A percentile compares a stretch with the other conserved stretches of the same genome.
phyloP scores from a whole-genome alignment of 768 basidiomycete species.

The Leccinum rimulosum region DNA sequence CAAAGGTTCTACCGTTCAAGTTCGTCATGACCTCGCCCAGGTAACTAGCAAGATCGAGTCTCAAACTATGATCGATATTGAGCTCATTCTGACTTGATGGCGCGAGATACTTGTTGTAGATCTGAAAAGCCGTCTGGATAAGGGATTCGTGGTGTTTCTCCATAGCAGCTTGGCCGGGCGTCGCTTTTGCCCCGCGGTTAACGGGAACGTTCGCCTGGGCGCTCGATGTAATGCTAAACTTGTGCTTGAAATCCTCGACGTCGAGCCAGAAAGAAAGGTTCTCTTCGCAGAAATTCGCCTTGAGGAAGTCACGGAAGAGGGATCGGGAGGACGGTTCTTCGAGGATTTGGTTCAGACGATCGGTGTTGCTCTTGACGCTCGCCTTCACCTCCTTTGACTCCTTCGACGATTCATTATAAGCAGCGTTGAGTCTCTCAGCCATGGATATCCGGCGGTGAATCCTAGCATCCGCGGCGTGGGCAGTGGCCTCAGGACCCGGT shows the following conservation, averaged over 20 bases:
- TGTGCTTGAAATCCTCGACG: constrained; percentile 93
- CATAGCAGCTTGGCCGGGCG: constrained; percentile 86
- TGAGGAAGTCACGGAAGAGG: constrained; percentile 92
- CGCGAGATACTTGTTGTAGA: constrained; percentile 93
- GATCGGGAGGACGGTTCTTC: constrained; percentile 87
- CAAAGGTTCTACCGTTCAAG: constrained; percentile 72
- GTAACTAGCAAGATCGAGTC: constrained; percentile 92
- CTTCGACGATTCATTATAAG: constrained; percentile 47
- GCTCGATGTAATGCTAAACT: constrained; percentile 93
- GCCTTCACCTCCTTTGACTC: constrained; percentile 46
- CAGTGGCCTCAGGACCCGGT: constrained; percentile 26
- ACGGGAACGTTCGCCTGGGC: constrained; percentile 61
- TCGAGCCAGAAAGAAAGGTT: constrained; percentile 98
- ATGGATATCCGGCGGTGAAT: constrained; percentile 78
- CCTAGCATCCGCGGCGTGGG: constrained; percentile 49
- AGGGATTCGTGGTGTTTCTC: constrained; percentile 95
- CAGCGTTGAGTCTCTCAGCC: constrained; percentile 63
- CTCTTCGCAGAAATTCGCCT: constrained; percentile 96
- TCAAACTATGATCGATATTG: constrained; percentile 96
- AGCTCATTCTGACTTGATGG: constrained; percentile 94
- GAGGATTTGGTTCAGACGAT: constrained; percentile 86
- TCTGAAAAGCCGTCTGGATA: constrained; percentile 90
- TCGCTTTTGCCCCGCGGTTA: constrained; percentile 43
- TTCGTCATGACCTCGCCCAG: constrained; percentile 85
- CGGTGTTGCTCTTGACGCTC: constrained; percentile 86